Base-by-base conservation (phyloP, 768 basidiomycete genomes). In the Solioccasus polychromus region DNA sequence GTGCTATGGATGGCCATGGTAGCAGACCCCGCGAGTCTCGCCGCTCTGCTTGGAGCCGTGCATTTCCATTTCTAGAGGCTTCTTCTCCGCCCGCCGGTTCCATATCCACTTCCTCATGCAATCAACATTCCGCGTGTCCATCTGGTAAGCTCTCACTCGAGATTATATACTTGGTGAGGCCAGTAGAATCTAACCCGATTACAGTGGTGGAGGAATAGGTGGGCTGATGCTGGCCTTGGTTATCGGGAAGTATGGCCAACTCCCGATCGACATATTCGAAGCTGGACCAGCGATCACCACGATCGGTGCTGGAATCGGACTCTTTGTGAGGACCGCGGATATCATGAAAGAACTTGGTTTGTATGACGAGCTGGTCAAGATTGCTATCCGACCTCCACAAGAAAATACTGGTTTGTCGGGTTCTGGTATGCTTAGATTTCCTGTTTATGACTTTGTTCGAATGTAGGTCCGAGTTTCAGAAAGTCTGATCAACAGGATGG, bases 311-410 rank as follows among this genome's bases (percentile, higher is more conserved):
- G 75, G 75, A 1, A 68, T 77, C 34, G 63, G 60, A 3, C 50
- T 82, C 10, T 82, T 71, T 52, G 69, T 70, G 20, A 74, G 79
- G 68, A 61, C 53, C 66, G 71, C 70, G 70, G 66, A 64, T 14
- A 62, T 73, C 7, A 48, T 76, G 53, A 58, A 68, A 25, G 53
- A 61, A 3, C 54, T 77, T 31, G 74, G 71, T 1, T 44, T 77
- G 5, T 64, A 68, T 14, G 62, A 70, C 8, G 71, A 68, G 15
- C 37, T 66, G 19, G 15, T 45, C 2, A 46, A 50, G 31, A 26
- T 63, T 37, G 52, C 59, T 6, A n/a, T 29, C 10, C 37, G 43
- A 15, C 45, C 46, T 24, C 56, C 58, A 18, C 50, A 38, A 36
- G 55, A 60, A 32, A 54, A 61, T 18, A 34, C 43, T 3, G 53